A percentile compares a stretch with the other conserved stretches of the same genome.
Evolutionary conservation across 2,329 filamentous ascomycete species (phyloP).

Genomic region (Cytospora paraplurivora): DNA sequence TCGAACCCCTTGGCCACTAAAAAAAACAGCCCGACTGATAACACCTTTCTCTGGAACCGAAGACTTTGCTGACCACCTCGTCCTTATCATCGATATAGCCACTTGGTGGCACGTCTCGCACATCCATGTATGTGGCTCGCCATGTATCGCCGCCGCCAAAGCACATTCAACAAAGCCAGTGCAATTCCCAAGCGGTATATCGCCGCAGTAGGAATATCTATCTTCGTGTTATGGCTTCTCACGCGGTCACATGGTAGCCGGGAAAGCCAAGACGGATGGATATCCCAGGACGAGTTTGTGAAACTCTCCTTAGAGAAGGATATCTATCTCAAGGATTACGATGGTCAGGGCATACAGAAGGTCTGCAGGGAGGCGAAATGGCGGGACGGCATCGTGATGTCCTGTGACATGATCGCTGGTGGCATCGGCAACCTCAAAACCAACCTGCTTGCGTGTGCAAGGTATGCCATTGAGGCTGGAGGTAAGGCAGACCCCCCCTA

Average conservation of each 20-base stretch:
- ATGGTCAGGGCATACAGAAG: conserved; percentile 18
- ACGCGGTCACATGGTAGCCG: not conserved
- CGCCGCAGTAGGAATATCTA: not conserved
- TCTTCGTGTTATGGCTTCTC: conserved; percentile 9
- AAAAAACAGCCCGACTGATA: not conserved
- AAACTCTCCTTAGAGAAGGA: conserved; percentile 15
- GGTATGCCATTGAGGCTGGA: conserved; percentile 24
- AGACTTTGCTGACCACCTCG: not conserved
- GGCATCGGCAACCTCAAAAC: conserved; percentile 29
- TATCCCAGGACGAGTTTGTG: conserved; percentile 23
- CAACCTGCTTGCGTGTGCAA: conserved; percentile 20
- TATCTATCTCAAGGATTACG: conserved; percentile 20
- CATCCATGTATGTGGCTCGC: conserved; percentile 3
- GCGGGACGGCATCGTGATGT: conserved; percentile 22
- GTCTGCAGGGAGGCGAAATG: conserved; percentile 23
- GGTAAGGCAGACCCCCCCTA: not conserved
- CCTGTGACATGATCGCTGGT: conserved; percentile 24
- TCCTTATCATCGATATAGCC: not conserved
- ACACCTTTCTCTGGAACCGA: not conserved
- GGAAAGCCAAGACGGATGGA: conserved; percentile 8
- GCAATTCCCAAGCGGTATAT: conserved; percentile 4
- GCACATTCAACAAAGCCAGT: not conserved
- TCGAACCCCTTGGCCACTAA: conserved; percentile 1
- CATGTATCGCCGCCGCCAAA: conserved; percentile 13
- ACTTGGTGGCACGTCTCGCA: not conserved